Evolutionary conservation across 2,329 filamentous ascomycete species (phyloP).

Genomic region (Sphaerulina musiva): DNA sequence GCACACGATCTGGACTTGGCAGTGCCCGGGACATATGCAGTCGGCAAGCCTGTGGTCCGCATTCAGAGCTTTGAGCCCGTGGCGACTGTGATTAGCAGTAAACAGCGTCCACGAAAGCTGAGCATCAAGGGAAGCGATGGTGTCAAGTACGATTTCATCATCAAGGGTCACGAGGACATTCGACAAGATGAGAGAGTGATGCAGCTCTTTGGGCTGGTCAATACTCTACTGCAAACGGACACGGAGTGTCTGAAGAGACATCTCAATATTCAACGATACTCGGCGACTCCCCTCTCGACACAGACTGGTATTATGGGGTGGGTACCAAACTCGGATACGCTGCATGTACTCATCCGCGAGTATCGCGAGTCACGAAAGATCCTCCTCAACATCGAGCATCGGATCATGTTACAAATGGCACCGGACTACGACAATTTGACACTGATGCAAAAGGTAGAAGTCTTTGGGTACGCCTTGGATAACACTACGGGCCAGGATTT

Average conservation of each 20-base stretch:
- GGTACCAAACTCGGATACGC: slow-evolving; percentile 94
- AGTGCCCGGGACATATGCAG: slow-evolving; percentile 90
- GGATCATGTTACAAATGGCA: slow-evolving; percentile 99
- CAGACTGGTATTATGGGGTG: slow-evolving; percentile 92
- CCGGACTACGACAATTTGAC: slow-evolving; percentile 98
- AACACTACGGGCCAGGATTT: slow-evolving; percentile 98
- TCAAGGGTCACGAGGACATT: slow-evolving; percentile 99
- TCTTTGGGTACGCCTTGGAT: slow-evolving; percentile 97
- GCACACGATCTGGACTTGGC: slow-evolving; percentile 83
- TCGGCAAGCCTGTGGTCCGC: slow-evolving; percentile 68
- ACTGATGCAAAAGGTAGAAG: slow-evolving; percentile 99
- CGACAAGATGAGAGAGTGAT: slow-evolving; percentile 98
- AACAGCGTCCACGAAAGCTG: slow-evolving; percentile 88
- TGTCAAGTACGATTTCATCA: slow-evolving; percentile 73
- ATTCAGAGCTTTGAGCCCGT: slow-evolving; percentile 88
- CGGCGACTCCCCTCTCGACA: slow-evolving; percentile 93
- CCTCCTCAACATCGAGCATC: slow-evolving; percentile 95
- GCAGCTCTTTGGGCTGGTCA: slow-evolving; percentile 97
- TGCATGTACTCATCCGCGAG: slow-evolving; percentile 93
- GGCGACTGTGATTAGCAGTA: slow-evolving; percentile 88
- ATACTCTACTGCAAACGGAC: slow-evolving; percentile 88
- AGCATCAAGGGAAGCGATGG: slow-evolving; percentile 86
- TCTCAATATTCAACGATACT: slow-evolving; percentile 90
- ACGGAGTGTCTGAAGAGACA: slow-evolving; percentile 96
- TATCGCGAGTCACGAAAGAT: slow-evolving; percentile 97